phyloP scores from a whole-genome alignment of 108 stramenopile genomes.

The Discostella pseudostelligera region DNA sequence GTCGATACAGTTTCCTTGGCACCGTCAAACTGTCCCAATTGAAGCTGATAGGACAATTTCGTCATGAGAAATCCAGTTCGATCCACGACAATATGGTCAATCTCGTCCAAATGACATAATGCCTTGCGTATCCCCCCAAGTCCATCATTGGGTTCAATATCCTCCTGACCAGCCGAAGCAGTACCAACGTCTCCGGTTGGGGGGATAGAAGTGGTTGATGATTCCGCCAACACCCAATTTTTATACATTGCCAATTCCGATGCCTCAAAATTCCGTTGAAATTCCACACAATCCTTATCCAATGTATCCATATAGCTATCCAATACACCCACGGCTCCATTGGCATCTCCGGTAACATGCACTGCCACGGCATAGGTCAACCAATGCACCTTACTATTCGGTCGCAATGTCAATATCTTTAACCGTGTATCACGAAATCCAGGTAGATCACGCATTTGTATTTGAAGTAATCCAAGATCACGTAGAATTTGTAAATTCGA shows the following conservation, averaged over 20 bases:
- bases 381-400: slow-evolving; percentile 92
- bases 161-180: no score
- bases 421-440: slow-evolving; percentile 91
- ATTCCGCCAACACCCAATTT: slow-evolving; percentile 82
- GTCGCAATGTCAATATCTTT: slow-evolving; percentile 74
- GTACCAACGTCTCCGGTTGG: no score
- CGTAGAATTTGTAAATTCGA: slow-evolving; percentile 94
- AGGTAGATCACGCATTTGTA: slow-evolving; percentile 90
- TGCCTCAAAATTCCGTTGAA: slow-evolving; percentile 81
- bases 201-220: no score
- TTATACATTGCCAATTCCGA: slow-evolving; percentile 92
- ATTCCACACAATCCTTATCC: slow-evolving; percentile 58
- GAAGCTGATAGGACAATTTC: slow-evolving; percentile 71
- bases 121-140: slow-evolving; percentile 74
- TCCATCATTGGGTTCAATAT: slow-evolving; percentile 17
- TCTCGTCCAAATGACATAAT: slow-evolving; percentile 72
- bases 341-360: slow-evolving; percentile 79
- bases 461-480: slow-evolving; percentile 89
- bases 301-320: slow-evolving; percentile 85
- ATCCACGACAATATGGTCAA: slow-evolving; percentile 71
- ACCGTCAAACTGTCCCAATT: slow-evolving; percentile 63
- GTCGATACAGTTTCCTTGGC: slow-evolving; percentile 62
- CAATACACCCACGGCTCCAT: slow-evolving; percentile 83
- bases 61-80: slow-evolving; percentile 62
- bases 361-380: slow-evolving; percentile 90